Evolutionary conservation across 2,329 filamentous ascomycete species (phyloP).

Genomic region (Dothideomycetidae sp.): DNA sequence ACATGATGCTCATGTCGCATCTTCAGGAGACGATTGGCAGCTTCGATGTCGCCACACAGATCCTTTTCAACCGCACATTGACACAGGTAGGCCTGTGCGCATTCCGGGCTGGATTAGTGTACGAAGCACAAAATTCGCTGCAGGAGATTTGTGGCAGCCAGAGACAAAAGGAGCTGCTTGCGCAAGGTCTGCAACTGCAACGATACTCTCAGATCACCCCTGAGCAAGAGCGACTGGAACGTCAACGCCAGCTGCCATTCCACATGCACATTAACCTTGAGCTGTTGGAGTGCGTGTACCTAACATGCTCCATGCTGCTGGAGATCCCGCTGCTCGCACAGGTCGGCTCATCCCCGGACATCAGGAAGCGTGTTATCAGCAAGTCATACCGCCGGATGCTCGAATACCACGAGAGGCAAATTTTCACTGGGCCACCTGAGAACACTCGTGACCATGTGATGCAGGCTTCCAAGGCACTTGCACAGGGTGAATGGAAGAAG

Average conservation of each 20-base stretch:
- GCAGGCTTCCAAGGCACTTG: slow-evolving; percentile 94
- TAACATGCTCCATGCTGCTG: slow-evolving; percentile 97
- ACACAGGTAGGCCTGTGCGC: slow-evolving; percentile 97
- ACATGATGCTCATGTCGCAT: slow-evolving; percentile 99
- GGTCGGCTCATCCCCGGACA: slow-evolving; percentile 87
- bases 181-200: slow-evolving; percentile 97
- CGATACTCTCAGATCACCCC: slow-evolving; percentile 91
- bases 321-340: slow-evolving; percentile 96
- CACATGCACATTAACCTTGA: slow-evolving; percentile 99
- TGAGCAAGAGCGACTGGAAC: slow-evolving; percentile 93
- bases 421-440: slow-evolving; percentile 95
- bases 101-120: slow-evolving; percentile 91
- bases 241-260: slow-evolving; percentile 94
- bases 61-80: slow-evolving; percentile 94
- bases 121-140: slow-evolving; percentile 92
- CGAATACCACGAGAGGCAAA: slow-evolving; percentile 98
- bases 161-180: slow-evolving; percentile 91
- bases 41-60: slow-evolving; percentile 95
- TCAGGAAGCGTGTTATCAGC: slow-evolving; percentile 95
- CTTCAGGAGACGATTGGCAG: slow-evolving; percentile 92
- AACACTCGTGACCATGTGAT: slow-evolving; percentile 99
- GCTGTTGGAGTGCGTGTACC: slow-evolving; percentile 92
- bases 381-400: slow-evolving; percentile 99
- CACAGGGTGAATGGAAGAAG: slow-evolving; percentile 97
- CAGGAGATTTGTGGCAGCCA: slow-evolving; percentile 97